Evolutionary conservation across 345 rosid genomes (phyloP).

Genomic region (Microcos paniculata): DNA sequence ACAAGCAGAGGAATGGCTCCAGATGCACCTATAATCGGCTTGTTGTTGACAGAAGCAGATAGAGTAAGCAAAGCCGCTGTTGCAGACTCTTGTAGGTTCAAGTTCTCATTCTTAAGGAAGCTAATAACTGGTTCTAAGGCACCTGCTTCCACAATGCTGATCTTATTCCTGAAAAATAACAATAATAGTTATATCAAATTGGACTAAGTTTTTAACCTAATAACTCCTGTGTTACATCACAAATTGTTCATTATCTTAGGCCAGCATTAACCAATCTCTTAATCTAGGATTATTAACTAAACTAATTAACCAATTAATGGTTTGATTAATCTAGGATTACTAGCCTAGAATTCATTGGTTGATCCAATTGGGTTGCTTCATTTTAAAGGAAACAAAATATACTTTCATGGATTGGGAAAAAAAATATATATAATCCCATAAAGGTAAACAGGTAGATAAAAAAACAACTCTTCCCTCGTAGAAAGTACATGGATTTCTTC

Average conservation of each 20-base stretch:
- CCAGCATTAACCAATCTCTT: too few species aligned
- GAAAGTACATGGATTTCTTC: background rate
- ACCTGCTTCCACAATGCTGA: constrained; percentile 84
- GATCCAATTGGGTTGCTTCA: constrained; percentile 3
- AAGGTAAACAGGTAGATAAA: background rate
- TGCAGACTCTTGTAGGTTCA: constrained; percentile 70
- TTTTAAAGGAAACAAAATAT: constrained; percentile 1
- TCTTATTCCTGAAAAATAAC: constrained; percentile 71
- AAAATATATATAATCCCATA: background rate
- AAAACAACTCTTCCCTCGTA: background rate
- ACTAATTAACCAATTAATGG: background rate
- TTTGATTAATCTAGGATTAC: background rate
- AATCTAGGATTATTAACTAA: background rate
- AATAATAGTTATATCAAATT: background rate
- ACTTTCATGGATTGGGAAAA: background rate
- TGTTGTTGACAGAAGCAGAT: constrained; percentile 78
- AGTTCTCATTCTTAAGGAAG: constrained; percentile 61
- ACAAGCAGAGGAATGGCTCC: constrained; percentile 85
- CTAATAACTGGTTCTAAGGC: constrained; percentile 73
- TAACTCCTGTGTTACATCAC: background rate
- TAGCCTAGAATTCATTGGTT: background rate
- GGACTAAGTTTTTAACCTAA: background rate
- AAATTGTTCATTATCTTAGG: background rate
- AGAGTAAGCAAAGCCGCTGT: constrained; percentile 86
- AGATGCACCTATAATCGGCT: constrained; percentile 68